Conservation (phyloP, 176 grass and related monocot species). For the Phragmites australis region DNA sequence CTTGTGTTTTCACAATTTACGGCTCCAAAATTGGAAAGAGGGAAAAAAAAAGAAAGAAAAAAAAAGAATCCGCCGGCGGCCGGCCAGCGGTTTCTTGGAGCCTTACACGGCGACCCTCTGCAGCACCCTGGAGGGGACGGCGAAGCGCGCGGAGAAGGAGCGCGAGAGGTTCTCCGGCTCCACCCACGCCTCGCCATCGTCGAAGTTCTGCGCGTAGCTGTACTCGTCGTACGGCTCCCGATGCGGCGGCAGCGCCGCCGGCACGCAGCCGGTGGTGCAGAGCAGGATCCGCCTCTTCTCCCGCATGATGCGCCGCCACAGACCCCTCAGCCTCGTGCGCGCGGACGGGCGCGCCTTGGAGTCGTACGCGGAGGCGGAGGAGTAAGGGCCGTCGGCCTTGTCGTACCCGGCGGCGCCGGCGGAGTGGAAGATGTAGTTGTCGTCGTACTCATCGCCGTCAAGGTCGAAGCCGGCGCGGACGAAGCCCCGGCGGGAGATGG, state of each 20-base stretch:
- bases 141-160: constrained; percentile 90
- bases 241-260: constrained; percentile 31
- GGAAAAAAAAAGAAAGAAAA: background rate
- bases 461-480: constrained; percentile 48
- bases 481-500: constrained; percentile 47
- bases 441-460: constrained; percentile 34
- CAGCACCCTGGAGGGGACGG: constrained; percentile 58
- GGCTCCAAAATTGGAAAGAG: constrained; percentile 27
- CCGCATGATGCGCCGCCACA: constrained; percentile 70
- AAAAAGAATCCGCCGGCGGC: background rate
- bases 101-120: constrained; percentile 46
- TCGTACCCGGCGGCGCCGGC: background rate
- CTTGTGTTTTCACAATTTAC: constrained; percentile 30
- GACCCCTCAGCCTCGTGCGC: constrained; percentile 44
- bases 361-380: constrained; percentile 10
- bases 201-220: constrained; percentile 95
- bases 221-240: constrained; percentile 67
- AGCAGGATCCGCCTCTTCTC: constrained; percentile 68
- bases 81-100: background rate
- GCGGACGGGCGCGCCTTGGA: background rate
- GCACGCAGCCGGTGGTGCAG: constrained; percentile 55
- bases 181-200: constrained; percentile 71
- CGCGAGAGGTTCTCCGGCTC: constrained; percentile 83
- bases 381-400: background rate
- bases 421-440: background rate